phyloP scores from a whole-genome alignment of 768 basidiomycete genomes.

The Suillus spraguei region DNA sequence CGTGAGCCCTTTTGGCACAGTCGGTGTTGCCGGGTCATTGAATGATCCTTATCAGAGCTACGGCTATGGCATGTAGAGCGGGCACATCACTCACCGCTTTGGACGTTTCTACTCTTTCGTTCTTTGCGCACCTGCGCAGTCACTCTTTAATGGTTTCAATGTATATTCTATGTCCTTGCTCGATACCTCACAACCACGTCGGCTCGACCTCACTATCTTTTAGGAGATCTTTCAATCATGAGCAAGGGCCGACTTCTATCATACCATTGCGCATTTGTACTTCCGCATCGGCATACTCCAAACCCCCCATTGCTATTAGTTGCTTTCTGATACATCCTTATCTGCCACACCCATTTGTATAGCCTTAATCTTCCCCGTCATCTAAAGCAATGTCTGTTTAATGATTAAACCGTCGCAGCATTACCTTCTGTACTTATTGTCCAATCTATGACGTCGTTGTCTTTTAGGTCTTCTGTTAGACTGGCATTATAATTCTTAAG shows the following conservation, averaged over 20 bases:
- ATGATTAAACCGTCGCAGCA: constrained; percentile 40
- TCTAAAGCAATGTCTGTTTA: constrained; percentile 45
- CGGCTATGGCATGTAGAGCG: constrained; percentile 77
- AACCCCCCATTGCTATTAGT: constrained; percentile 38
- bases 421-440: constrained; percentile 43
- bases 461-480: constrained; percentile 16
- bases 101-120: constrained; percentile 30
- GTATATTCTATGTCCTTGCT: constrained; percentile 37
- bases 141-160: constrained; percentile 39
- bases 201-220: constrained; percentile 43
- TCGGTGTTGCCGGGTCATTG: constrained; percentile 53
- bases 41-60: constrained; percentile 81
- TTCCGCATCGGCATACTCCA: constrained; percentile 64
- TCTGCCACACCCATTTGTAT: constrained; percentile 48
- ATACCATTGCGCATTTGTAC: constrained; percentile 69
- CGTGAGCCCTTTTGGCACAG: constrained; percentile 52
- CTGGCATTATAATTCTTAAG: neutral
- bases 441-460: constrained; percentile 38
- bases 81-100: constrained; percentile 13
- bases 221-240: constrained; percentile 36
- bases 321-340: constrained; percentile 41
- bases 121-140: constrained; percentile 18
- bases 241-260: constrained; percentile 41
- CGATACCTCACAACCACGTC: constrained; percentile 34
- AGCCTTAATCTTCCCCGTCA: constrained; percentile 39